Evolutionary conservation across 164 flowering plant genomes (phyloP).

Genomic region (Vitis rupestris): DNA sequence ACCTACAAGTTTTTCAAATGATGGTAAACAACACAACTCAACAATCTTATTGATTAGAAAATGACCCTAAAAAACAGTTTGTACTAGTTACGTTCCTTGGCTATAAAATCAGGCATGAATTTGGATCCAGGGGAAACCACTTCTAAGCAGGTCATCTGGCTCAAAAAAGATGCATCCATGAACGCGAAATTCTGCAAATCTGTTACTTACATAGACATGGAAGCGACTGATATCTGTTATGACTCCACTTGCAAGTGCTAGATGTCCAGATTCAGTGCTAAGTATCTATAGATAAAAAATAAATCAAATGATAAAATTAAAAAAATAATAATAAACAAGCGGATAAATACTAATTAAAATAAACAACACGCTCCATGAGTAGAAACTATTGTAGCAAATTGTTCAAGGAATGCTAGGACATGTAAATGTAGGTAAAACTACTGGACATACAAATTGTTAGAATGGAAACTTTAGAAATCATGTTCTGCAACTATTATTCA

Average conservation of each 20-base stretch:
- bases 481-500: neutral
- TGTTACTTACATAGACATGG: slow-evolving; percentile 72
- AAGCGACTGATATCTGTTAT: slow-evolving; percentile 60
- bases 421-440: no score
- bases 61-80: neutral
- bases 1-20: slow-evolving; percentile 40
- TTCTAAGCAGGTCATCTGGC: neutral
- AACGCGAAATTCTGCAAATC: neutral
- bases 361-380: neutral
- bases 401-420: no score
- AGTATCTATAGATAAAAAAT: slow-evolving; percentile 49
- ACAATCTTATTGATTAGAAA: neutral
- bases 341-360: neutral
- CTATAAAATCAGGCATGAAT: neutral
- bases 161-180: neutral
- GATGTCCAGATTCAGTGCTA: slow-evolving; percentile 53
- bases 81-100: neutral
- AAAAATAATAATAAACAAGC: neutral
- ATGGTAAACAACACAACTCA: neutral
- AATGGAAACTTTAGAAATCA: neutral
- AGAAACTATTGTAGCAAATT: neutral
- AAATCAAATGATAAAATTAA: neutral
- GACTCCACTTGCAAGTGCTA: slow-evolving; percentile 70
- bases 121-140: neutral
- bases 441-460: neutral